These are phyloP conservation scores for Thraustochytrium sp. DNA, from an alignment of 352 stramenopile genomes.

Conservation along the genomic window DNA sequence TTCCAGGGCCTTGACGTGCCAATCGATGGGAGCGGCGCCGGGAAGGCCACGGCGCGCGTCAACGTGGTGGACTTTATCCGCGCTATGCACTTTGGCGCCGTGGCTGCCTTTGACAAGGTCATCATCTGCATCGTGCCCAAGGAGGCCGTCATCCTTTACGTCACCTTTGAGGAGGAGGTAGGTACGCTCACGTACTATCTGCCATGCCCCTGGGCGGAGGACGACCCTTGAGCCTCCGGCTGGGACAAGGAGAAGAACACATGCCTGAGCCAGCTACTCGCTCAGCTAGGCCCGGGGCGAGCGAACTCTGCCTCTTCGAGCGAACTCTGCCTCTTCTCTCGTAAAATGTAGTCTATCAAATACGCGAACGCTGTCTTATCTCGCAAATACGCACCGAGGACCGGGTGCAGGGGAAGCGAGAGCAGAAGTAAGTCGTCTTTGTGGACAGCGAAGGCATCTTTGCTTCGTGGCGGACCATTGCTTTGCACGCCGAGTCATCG, in stretches of 20 bases:
- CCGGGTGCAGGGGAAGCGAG: too few relatives aligned
- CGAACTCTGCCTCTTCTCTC: too few relatives aligned
- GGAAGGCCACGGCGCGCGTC: neutral
- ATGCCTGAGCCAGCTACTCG: too few relatives aligned
- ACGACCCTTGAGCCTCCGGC: neutral
- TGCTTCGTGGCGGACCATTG: neutral
- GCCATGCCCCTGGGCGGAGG: neutral
- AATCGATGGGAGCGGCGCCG: neutral
- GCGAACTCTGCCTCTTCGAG: too few relatives aligned
- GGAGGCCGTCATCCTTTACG: neutral
- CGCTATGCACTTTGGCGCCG: conserved; percentile 3
- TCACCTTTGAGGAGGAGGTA: conserved; percentile 23
- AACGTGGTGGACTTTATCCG: conserved; percentile 26
- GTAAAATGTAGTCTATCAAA: too few relatives aligned
- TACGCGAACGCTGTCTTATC: too few relatives aligned
- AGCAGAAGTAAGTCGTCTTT: too few relatives aligned
- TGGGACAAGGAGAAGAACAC: too few relatives aligned
- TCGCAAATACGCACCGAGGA: too few relatives aligned
- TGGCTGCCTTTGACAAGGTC: conserved; percentile 18
- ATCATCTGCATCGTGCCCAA: conserved; percentile 12
- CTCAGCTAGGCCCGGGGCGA: too few relatives aligned
- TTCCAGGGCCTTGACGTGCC: neutral
- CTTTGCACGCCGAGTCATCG: too few relatives aligned
- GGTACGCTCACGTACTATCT: conserved; percentile 17
- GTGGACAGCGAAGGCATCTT: neutral